Evolutionary conservation across 371 early-diverging fungal genomes (phyloP).

Genomic region (Mortierella sp.): DNA sequence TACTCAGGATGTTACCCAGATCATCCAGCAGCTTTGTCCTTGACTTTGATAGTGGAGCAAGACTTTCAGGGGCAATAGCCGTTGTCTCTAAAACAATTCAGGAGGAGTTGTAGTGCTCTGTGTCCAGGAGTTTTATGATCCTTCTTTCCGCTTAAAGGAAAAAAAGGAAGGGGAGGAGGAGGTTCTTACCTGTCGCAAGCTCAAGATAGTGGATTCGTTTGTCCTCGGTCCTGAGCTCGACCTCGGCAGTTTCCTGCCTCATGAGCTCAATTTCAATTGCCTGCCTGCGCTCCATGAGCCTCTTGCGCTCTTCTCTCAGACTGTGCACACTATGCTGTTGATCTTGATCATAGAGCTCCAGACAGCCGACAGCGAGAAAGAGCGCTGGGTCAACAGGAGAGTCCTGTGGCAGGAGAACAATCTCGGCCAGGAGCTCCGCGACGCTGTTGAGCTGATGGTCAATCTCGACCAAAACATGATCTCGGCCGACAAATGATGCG

Average conservation of each 20-base stretch:
- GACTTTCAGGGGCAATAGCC: constrained; percentile 19
- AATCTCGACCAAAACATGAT: constrained; percentile 3
- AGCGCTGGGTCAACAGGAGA: constrained; percentile 8
- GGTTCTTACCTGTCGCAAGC: constrained; percentile 15
- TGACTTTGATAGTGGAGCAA: constrained; percentile 15
- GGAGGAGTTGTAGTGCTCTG: too few relatives aligned
- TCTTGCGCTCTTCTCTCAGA: constrained; percentile 11
- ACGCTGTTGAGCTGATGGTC: constrained; percentile 13
- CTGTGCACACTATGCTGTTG: not conserved
- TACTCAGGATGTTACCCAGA: constrained; percentile 20
- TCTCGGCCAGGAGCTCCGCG: constrained; percentile 10
- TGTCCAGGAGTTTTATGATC: not conserved
- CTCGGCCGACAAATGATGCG: not conserved
- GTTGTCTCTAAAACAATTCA: constrained; percentile 4
- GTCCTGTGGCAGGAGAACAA: constrained; percentile 12
- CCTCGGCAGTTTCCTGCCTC: constrained; percentile 20
- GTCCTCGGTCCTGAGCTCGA: constrained; percentile 6
- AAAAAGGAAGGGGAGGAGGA: not conserved
- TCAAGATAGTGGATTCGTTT: constrained; percentile 6
- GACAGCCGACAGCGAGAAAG: constrained; percentile 5
- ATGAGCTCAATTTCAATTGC: constrained; percentile 17
- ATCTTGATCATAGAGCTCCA: constrained; percentile 18
- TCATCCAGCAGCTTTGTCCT: constrained; percentile 23
- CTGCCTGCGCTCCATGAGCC: constrained; percentile 10
- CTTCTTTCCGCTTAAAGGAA: too few relatives aligned